Evolutionary conservation across 805 yeast genomes (phyloP), one percentile per base, ranked within the genome.

Genomic region (Priceomyces fermenticarens): DNA sequence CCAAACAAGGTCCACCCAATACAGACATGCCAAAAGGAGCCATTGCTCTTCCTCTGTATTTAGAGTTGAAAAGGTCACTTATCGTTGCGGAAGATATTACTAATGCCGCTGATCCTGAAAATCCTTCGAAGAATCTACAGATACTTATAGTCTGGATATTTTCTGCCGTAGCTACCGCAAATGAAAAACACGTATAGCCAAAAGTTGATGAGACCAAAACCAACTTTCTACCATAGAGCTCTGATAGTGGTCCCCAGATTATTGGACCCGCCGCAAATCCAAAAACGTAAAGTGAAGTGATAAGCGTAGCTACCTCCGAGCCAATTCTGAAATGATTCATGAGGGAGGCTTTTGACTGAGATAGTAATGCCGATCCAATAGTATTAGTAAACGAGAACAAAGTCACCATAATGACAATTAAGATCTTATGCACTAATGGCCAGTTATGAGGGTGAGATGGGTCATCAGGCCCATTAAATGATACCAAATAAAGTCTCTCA

Each of bases 251-350:
- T 17, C 90, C 95, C 86, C 89, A 88, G 15, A 85, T 54, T 33
- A 87, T 67, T 3, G 96, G 96, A 11, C 96, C 95, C 1, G 85
- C 73, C 1, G 95, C 95, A 59, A 87, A 88, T 10, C 96, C 96
- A 20, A 86, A 57, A 14, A 88, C 95, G 51, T 78, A 88, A 23
- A 88, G 70, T 0, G 95, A 78, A 11, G 85, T 72, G 40, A 85
- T 83, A 31, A 88, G 66, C n/a, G 83, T 75, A 6, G 82, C 81
- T 10, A 80, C 88, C n/a, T 77, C 84, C 3, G 53, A 45, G 31
- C 82, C 80, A 34, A 88, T 78, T 41, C 74, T 75, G 25, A 31
- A 38, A 12, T 38, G 14, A 8, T 38, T 16, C 29, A n/a, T 16
- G 8, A 29, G 34, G 11, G 36, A 12, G 8, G n/a, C 34, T 29